Evolutionary conservation across 2,329 filamentous ascomycete species (phyloP).

Genomic region (Tympanopsis confertula): DNA sequence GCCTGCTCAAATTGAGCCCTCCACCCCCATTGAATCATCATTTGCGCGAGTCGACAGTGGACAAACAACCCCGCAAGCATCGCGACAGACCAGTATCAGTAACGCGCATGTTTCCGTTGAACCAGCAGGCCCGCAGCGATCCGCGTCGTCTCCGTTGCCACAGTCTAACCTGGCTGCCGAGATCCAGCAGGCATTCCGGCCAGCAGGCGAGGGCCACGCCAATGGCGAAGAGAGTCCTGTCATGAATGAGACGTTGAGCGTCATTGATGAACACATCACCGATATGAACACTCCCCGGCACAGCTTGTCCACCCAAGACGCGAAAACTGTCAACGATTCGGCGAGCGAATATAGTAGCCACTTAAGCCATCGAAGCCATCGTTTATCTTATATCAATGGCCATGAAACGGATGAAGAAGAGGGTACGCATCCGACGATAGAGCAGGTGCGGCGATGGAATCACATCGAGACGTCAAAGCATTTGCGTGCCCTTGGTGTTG

Average conservation of each 20-base stretch:
- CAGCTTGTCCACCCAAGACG: conserved; percentile 29
- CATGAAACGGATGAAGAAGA: conserved; percentile 58
- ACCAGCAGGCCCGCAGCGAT: not conserved
- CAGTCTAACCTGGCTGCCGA: not conserved
- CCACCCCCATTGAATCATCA: too few relatives aligned
- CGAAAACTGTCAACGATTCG: conserved; percentile 33
- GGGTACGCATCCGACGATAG: conserved; percentile 35
- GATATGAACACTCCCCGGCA: conserved; percentile 52
- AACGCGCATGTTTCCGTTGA: conserved; percentile 14
- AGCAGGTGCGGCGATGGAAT: conserved; percentile 44
- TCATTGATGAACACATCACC: conserved; percentile 59
- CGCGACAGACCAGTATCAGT: conserved; percentile 28
- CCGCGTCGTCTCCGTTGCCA: not conserved
- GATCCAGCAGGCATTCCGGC: not conserved
- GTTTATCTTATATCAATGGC: conserved; percentile 47
- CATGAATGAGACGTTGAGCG: conserved; percentile 57
- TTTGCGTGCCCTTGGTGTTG: conserved; percentile 44
- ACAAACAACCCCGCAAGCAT: conserved; percentile 24
- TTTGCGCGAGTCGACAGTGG: too few relatives aligned
- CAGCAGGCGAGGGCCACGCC: conserved; percentile 17
- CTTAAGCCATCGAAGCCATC: conserved; percentile 8
- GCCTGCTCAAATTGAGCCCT: too few relatives aligned
- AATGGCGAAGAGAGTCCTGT: conserved; percentile 43
- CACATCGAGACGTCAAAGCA: conserved; percentile 45
- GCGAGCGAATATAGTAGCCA: conserved; percentile 50